phyloP scores from a whole-genome alignment of 495 filamentous ascomycete genomes.

The Hypoxylon rickii region DNA sequence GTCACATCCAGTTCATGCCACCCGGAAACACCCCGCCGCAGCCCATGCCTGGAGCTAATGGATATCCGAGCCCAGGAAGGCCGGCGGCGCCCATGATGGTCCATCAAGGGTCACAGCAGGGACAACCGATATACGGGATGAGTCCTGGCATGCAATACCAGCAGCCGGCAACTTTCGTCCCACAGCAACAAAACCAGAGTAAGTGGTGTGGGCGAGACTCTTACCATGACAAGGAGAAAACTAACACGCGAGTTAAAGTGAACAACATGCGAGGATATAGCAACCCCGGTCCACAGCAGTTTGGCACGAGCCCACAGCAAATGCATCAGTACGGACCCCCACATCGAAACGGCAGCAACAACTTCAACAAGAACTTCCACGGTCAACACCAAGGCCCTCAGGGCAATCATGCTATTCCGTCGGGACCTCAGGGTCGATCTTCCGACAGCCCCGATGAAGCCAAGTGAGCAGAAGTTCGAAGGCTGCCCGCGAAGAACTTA shows the following conservation, averaged over 20 bases:
- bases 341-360: slow-evolving; percentile 61
- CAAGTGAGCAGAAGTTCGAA: slow-evolving; percentile 33
- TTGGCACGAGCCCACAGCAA: slow-evolving; percentile 66
- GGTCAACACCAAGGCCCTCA: slow-evolving; percentile 46
- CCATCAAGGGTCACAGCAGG: slow-evolving; percentile 71
- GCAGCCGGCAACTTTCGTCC: slow-evolving; percentile 63
- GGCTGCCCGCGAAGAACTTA: slow-evolving; percentile 29
- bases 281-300: slow-evolving; percentile 64
- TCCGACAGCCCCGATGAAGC: slow-evolving; percentile 42
- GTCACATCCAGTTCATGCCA: slow-evolving; percentile 64
- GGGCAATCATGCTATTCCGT: slow-evolving; percentile 29
- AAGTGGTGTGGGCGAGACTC: slow-evolving; percentile 50
- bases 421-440: slow-evolving; percentile 37
- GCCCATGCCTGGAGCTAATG: slow-evolving; percentile 64
- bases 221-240: slow-evolving; percentile 36
- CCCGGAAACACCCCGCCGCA: slow-evolving; percentile 64
- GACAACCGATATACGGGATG: slow-evolving; percentile 71
- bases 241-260: slow-evolving; percentile 48
- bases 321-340: slow-evolving; percentile 65
- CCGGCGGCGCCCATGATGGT: slow-evolving; percentile 81
- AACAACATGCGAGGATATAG: slow-evolving; percentile 63
- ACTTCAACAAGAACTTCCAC: slow-evolving; percentile 53
- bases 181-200: slow-evolving; percentile 70
- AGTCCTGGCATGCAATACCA: slow-evolving; percentile 68
- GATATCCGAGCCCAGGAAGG: slow-evolving; percentile 82